Evolutionary conservation across 148 eudicot species (phyloP), one percentile per base, ranked within the genome.

Genomic region (Gaultheria prostrata): DNA sequence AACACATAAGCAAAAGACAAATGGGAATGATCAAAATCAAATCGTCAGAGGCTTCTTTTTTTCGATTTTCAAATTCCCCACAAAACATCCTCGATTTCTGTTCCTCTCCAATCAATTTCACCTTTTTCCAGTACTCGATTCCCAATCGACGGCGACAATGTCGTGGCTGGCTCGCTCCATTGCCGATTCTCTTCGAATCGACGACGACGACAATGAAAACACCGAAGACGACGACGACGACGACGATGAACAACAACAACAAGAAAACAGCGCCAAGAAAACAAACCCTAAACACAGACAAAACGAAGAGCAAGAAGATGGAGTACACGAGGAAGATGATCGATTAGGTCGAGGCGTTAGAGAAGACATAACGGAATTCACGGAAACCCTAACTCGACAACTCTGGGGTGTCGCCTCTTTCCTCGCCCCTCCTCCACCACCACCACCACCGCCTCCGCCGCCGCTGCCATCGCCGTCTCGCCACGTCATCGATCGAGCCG

Each of bases 161-260:
- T 93, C 98, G 84, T 94, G 98, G 98, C 80, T 95, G 81, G 93
- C 98, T 86, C 97, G 96, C 33, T 93, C 98, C 45, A 85, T 95
- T 50, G 95, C 95, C 91, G 89, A 91, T 83, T 84, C 94, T 78
- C 95, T 95, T 61, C 91, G 87, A 30, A 90, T 93, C 88, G 92
- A 91, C 89, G 96, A 88, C 82, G 88, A 80, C 30, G 88, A 81
- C n/a, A n/a, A n/a, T 3, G 87, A 87, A 15, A 72, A 77, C 70
- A 84, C 76, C 46, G 72, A 67, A 72, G 83, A 35, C 33, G 72
- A 53, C 30, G 80, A 49, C 28, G 65, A 71, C 45, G 50, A 61
- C 0, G 69, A 61, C 9, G 69, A 61, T 2, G 30, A 61, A 61
- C 4, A 54, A 54, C 59, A 15, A 54, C 56, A 12, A 12, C 1